Percentiles rank a stretch among this genome's conserved stretches.
These are phyloP conservation scores for Glycine soja DNA, from an alignment of 306 rosid species.

Conservation along the genomic window DNA sequence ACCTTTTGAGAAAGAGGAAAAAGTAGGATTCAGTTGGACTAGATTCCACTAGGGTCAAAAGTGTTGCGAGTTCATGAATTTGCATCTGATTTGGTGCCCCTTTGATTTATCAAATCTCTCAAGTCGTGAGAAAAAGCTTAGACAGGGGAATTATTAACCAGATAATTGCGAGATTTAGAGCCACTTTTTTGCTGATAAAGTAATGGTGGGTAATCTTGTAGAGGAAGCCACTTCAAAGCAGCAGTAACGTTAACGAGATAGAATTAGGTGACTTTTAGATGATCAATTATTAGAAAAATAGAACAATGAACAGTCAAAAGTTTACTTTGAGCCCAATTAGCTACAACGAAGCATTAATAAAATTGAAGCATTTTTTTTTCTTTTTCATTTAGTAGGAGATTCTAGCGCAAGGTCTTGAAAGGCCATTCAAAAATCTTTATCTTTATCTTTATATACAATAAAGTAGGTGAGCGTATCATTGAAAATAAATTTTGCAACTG, in stretches of 20 bases:
- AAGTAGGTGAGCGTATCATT: no score
- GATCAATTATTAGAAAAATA: neutral
- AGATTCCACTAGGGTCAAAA: conserved; percentile 58
- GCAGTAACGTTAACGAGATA: conserved; percentile 4
- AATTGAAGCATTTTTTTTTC: neutral
- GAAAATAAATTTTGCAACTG: no score
- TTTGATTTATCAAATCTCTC: conserved; percentile 30
- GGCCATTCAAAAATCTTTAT: no score
- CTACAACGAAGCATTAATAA: neutral
- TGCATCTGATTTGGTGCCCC: conserved; percentile 53
- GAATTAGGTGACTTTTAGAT: neutral
- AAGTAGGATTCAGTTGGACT: conserved; percentile 48
- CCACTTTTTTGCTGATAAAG: conserved; percentile 1
- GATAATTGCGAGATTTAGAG: conserved; percentile 36
- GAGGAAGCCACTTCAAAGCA: conserved; percentile 37
- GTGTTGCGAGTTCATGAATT: conserved; percentile 14
- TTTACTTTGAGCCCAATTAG: neutral
- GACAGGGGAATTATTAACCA: conserved; percentile 10
- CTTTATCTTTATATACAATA: no score
- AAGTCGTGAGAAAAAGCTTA: conserved; percentile 16
- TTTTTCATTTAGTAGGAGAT: no score
- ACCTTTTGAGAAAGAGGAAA: conserved; percentile 50
- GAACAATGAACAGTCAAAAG: neutral
- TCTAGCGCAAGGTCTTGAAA: no score
- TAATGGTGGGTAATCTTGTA: conserved; percentile 28